phyloP scores from a whole-genome alignment of 306 rosid species.

The Coriaria nepalensis region DNA sequence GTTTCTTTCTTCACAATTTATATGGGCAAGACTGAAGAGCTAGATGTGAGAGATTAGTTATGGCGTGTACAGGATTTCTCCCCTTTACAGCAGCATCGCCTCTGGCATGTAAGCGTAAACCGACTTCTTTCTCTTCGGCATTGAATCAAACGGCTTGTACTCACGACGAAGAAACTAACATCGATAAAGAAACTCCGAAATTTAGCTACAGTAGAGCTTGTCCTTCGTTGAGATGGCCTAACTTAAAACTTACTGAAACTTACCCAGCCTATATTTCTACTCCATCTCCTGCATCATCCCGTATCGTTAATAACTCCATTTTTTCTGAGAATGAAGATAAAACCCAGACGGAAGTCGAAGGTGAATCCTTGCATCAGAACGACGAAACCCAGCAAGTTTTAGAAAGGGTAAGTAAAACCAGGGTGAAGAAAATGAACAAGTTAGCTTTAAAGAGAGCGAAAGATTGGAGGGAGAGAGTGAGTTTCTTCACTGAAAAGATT shows the following conservation, averaged over 20 bases:
- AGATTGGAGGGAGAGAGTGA: conserved; percentile 87
- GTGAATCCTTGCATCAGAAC: conserved; percentile 16
- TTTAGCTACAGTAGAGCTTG: conserved; percentile 80
- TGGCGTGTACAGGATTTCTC: too few relatives aligned
- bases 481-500: conserved; percentile 56
- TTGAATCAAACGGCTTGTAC: too few relatives aligned
- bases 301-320: conserved; percentile 19
- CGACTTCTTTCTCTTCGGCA: too few relatives aligned
- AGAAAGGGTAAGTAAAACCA: conserved; percentile 49
- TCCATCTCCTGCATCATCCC: conserved; percentile 15
- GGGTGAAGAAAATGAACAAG: conserved; percentile 59
- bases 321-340: conserved; percentile 21
- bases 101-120: too few relatives aligned
- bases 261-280: conserved; percentile 30
- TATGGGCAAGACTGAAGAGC: too few relatives aligned
- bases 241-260: conserved; percentile 39
- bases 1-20: too few relatives aligned
- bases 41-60: too few relatives aligned
- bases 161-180: too few relatives aligned
- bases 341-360: conserved; percentile 5
- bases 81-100: too few relatives aligned
- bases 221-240: conserved; percentile 77
- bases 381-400: conserved; percentile 33
- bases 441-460: conserved; percentile 64
- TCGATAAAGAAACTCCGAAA: conserved; percentile 8